Percentiles rank a stretch among this genome's conserved stretches.
Conservation (phyloP, 306 rosid genomes). For the Quercus parvula region DNA sequence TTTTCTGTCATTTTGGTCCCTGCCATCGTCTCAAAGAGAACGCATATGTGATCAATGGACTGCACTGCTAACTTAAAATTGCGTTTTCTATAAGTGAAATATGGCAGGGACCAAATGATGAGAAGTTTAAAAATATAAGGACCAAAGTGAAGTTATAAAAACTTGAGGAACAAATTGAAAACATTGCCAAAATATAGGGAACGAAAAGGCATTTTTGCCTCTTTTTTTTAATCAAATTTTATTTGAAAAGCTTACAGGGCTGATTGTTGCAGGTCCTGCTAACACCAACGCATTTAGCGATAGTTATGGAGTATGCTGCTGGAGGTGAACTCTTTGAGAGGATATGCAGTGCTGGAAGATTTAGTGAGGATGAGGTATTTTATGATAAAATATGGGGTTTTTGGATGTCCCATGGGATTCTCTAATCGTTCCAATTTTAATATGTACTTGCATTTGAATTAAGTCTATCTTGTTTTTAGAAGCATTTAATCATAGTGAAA, state of each 20-base stretch:
- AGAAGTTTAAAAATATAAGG: too few relatives aligned
- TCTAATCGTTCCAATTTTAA: neutral
- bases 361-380: slow-evolving; percentile 80
- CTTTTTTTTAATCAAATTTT: neutral
- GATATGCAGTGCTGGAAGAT: slow-evolving; percentile 73
- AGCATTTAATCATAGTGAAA: neutral
- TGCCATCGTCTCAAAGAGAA: too few relatives aligned
- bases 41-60: too few relatives aligned
- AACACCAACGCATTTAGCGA: slow-evolving; percentile 80
- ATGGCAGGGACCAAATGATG: too few relatives aligned
- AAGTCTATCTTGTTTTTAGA: neutral
- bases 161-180: too few relatives aligned
- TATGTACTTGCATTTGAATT: neutral
- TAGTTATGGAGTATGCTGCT: slow-evolving; percentile 88
- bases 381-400: neutral
- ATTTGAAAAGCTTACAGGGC: slow-evolving; percentile 21
- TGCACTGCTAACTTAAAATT: too few relatives aligned
- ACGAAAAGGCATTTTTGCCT: too few relatives aligned
- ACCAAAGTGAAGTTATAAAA: too few relatives aligned
- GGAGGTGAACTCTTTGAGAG: slow-evolving; percentile 85
- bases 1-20: too few relatives aligned
- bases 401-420: neutral
- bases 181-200: too few relatives aligned
- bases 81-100: too few relatives aligned
- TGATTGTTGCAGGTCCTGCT: slow-evolving; percentile 54